Percentiles rank a stretch among this genome's conserved stretches.
phyloP scores from a whole-genome alignment of 495 filamentous ascomycete species.

The Jackrogersella multiformis region DNA sequence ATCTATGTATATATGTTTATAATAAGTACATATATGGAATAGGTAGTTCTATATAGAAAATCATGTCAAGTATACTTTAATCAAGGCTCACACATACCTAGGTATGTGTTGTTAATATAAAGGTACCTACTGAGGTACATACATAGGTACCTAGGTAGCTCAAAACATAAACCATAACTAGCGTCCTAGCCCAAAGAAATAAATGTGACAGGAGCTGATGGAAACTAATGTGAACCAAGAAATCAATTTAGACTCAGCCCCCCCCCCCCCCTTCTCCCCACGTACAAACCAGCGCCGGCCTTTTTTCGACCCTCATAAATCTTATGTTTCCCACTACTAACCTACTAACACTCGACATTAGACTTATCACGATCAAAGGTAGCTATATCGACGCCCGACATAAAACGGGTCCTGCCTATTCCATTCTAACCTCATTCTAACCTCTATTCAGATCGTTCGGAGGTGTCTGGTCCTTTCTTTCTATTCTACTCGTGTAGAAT shows the following conservation, averaged over 20 bases:
- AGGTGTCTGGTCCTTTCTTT: neutral
- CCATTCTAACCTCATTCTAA: neutral
- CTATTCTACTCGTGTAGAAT: slow-evolving; percentile 5
- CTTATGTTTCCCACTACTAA: slow-evolving; percentile 7
- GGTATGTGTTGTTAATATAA: neutral
- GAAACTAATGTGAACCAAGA: slow-evolving; percentile 35
- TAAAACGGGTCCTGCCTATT: slow-evolving; percentile 5
- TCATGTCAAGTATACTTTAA: neutral
- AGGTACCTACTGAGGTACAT: no score
- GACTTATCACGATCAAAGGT: neutral
- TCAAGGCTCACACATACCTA: neutral
- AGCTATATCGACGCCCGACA: slow-evolving; percentile 10
- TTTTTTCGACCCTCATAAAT: slow-evolving; percentile 34
- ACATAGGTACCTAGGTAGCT: no score
- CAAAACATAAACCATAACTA: slow-evolving; percentile 1
- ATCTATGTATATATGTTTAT: neutral
- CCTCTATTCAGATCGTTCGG: neutral
- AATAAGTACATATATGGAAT: neutral
- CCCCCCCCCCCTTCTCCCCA: no score
- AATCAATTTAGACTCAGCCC: slow-evolving; percentile 41
- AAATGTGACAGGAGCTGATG: slow-evolving; percentile 35
- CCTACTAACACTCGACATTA: neutral
- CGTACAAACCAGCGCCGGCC: slow-evolving; percentile 26
- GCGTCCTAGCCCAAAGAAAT: slow-evolving; percentile 22
- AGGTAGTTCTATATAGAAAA: neutral